Conservation (phyloP, 805 yeast species). For the Candida nemodendra region DNA sequence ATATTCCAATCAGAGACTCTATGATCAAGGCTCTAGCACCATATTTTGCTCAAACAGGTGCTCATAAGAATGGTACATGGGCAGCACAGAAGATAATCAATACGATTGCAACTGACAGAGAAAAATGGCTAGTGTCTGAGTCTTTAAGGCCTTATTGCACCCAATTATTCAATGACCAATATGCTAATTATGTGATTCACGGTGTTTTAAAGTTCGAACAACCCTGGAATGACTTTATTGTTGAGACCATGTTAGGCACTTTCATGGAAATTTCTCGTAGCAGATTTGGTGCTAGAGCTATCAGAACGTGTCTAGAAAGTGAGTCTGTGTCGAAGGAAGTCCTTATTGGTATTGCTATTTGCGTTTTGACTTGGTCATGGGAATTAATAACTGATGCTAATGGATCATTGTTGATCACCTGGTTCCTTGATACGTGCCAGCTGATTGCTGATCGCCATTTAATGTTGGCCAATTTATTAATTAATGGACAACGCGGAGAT, state of each 20-base stretch:
- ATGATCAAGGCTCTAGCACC: conserved; percentile 79
- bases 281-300: conserved; percentile 93
- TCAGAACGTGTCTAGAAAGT: conserved; percentile 88
- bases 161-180: conserved; percentile 88
- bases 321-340: conserved; percentile 66
- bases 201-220: conserved; percentile 84
- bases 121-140: conserved; percentile 62
- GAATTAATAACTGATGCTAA: conserved; percentile 79
- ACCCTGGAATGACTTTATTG: conserved; percentile 86
- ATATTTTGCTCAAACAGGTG: conserved; percentile 84
- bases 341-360: conserved; percentile 66
- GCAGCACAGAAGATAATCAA: conserved; percentile 95
- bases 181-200: conserved; percentile 94
- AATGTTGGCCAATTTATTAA: conserved; percentile 41
- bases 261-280: conserved; percentile 82
- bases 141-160: conserved; percentile 79
- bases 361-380: conserved; percentile 75
- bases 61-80: conserved; percentile 99
- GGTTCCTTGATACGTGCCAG: conserved; percentile 88
- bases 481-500: conserved; percentile 16
- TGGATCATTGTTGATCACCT: conserved; percentile 85
- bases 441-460: conserved; percentile 58
- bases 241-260: conserved; percentile 74
- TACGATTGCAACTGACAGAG: conserved; percentile 56
- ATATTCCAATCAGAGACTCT: conserved; percentile 69